These are phyloP conservation scores for Kurtzmaniella quercitrusa DNA, from an alignment of 1,139 yeast genomes.

Conservation along the genomic window DNA sequence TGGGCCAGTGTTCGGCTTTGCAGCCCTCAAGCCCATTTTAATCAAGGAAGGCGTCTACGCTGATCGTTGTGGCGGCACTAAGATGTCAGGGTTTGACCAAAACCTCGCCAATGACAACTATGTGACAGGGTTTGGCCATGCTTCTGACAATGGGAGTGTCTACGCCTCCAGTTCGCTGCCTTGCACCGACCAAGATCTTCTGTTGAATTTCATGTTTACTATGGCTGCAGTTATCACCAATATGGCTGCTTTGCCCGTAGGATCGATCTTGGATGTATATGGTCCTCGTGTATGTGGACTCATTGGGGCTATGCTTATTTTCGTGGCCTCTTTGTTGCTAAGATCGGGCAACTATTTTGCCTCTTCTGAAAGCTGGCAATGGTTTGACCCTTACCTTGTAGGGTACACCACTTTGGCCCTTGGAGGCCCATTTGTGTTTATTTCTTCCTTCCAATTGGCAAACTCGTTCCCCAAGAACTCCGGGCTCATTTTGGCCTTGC, in stretches of 20 bases:
- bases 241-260: conserved; percentile 39
- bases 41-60: conserved; percentile 39
- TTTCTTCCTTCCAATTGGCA: conserved; percentile 75
- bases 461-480: conserved; percentile 68
- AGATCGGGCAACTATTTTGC: conserved; percentile 21
- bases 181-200: conserved; percentile 41
- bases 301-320: conserved; percentile 36
- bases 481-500: conserved; percentile 64
- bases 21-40: conserved; percentile 43
- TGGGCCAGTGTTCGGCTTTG: conserved; percentile 47
- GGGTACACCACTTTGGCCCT: conserved; percentile 70
- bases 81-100: neutral
- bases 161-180: conserved; percentile 16
- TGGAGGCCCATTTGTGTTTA: conserved; percentile 81
- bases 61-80: conserved; percentile 20
- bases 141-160: conserved; percentile 6
- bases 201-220: conserved; percentile 43
- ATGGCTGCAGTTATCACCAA: conserved; percentile 43
- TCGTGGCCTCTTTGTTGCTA: conserved; percentile 34
- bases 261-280: conserved; percentile 34
- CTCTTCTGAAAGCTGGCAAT: conserved; percentile 10
- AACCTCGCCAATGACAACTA: neutral
- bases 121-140: conserved; percentile 9
- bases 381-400: conserved; percentile 53
- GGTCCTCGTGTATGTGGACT: conserved; percentile 45